Evolutionary conservation across 2,329 filamentous ascomycete genomes (phyloP).

Genomic region (Ceratocystis huliohia): DNA sequence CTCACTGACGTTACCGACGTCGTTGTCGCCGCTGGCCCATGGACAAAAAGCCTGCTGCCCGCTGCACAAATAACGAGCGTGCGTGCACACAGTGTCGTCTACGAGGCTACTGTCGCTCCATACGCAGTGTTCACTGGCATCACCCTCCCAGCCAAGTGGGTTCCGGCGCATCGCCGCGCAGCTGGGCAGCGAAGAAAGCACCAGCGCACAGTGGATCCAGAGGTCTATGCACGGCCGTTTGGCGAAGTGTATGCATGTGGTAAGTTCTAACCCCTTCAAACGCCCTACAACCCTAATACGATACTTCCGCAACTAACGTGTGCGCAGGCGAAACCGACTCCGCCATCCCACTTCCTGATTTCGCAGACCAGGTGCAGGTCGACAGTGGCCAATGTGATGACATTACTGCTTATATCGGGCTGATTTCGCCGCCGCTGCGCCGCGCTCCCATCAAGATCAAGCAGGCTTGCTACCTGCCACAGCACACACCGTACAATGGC

Average conservation of each 20-base stretch:
- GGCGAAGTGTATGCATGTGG: slow-evolving; percentile 90
- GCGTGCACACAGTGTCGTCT: slow-evolving; percentile 54
- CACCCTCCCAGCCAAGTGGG: slow-evolving; percentile 52
- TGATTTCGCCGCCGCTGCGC: slow-evolving; percentile 52
- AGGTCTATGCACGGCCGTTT: slow-evolving; percentile 85
- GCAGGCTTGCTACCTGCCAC: slow-evolving; percentile 90
- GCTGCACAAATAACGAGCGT: slow-evolving; percentile 44
- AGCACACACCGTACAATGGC: slow-evolving; percentile 50
- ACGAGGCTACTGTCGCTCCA: slow-evolving; percentile 51
- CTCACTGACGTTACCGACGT: slow-evolving; percentile 41
- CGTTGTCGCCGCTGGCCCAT: slow-evolving; percentile 46
- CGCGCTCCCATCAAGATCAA: slow-evolving; percentile 56
- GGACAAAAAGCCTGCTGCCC: slow-evolving; percentile 49
- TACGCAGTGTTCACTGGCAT: slow-evolving; percentile 84
- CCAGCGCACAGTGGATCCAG: slow-evolving; percentile 60
- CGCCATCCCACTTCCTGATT: slow-evolving; percentile 58
- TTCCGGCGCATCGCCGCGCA: slow-evolving; percentile 37
- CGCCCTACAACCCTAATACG: not conserved
- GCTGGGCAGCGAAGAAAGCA: slow-evolving; percentile 41
- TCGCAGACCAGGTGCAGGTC: slow-evolving; percentile 60
- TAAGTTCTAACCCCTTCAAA: slow-evolving; percentile 25
- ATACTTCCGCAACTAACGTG: not conserved
- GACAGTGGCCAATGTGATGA: slow-evolving; percentile 72
- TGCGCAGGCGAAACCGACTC: slow-evolving; percentile 58
- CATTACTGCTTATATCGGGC: slow-evolving; percentile 63